These are phyloP conservation scores for Trichophyton verrucosum DNA, from an alignment of 2,329 filamentous ascomycete species.

Conservation along the genomic window DNA sequence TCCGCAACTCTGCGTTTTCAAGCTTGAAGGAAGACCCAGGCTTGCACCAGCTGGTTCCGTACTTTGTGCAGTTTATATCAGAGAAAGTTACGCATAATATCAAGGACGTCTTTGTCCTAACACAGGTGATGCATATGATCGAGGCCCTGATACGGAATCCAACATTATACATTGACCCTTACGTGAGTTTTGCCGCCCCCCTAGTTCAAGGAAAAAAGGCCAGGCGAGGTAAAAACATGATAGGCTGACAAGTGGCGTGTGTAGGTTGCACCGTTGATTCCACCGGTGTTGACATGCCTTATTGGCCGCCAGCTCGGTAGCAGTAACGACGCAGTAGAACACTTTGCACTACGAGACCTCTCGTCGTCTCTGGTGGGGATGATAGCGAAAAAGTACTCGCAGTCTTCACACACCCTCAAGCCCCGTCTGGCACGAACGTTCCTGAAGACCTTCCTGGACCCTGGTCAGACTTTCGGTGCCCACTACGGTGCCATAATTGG, in stretches of 20 bases:
- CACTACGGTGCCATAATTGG: constrained; percentile 84
- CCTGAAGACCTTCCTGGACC: constrained; percentile 82
- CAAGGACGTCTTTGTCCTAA: constrained; percentile 77
- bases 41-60: constrained; percentile 87
- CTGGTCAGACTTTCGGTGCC: constrained; percentile 65
- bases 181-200: constrained; percentile 31
- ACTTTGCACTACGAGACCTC: constrained; percentile 74
- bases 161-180: constrained; percentile 61
- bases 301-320: constrained; percentile 69
- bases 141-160: constrained; percentile 74
- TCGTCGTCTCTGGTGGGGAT: constrained; percentile 69
- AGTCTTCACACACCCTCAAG: constrained; percentile 68
- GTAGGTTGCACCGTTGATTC: constrained; percentile 55
- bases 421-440: constrained; percentile 86
- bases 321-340: constrained; percentile 38
- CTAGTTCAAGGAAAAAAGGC: background rate
- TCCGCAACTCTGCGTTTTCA: constrained; percentile 72
- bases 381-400: constrained; percentile 69
- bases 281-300: constrained; percentile 81
- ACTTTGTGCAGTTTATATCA: constrained; percentile 90
- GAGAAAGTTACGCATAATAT: constrained; percentile 92
- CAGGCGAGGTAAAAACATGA: background rate
- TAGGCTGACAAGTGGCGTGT: constrained; percentile 7
- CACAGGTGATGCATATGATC: constrained; percentile 84
- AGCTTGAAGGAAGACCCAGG: constrained; percentile 82